A percentile compares a stretch with the other conserved stretches of the same genome.
phyloP scores from a whole-genome alignment of 116 monocot genomes.

The Phalaenopsis hybrid region DNA sequence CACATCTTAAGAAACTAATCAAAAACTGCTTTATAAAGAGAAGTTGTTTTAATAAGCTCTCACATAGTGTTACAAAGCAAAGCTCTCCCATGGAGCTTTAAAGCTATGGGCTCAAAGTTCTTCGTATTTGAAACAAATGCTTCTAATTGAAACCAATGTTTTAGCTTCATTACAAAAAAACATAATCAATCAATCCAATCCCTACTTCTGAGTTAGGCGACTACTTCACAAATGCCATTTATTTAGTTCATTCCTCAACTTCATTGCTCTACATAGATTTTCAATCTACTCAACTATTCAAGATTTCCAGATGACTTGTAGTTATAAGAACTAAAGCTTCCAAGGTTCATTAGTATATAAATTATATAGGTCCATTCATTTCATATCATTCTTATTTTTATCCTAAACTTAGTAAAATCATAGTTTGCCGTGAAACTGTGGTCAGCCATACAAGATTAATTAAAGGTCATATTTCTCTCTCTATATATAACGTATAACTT shows the following conservation, averaged over 20 bases:
- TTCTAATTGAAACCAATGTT: neutral
- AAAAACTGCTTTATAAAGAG: neutral
- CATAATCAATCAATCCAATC: neutral
- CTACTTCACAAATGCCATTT: neutral
- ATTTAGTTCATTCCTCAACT: neutral
- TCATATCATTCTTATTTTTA: neutral
- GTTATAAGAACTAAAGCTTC: neutral
- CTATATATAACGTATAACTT: neutral
- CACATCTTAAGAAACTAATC: neutral
- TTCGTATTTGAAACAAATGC: neutral
- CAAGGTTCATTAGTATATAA: neutral
- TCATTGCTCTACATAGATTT: neutral
- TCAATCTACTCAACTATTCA: neutral
- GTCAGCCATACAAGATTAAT: neutral
- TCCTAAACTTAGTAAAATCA: neutral
- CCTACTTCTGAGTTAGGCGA: neutral
- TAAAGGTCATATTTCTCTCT: neutral
- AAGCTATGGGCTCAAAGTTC: neutral
- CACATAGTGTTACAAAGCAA: neutral
- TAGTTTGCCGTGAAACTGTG: neutral
- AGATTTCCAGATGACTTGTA: neutral
- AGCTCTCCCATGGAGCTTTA: neutral
- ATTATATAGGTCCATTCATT: neutral
- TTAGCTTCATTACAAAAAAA: neutral
- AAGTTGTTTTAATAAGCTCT: neutral